Evolutionary conservation across 768 basidiomycete genomes (phyloP).

Genomic region (Russula abietina): DNA sequence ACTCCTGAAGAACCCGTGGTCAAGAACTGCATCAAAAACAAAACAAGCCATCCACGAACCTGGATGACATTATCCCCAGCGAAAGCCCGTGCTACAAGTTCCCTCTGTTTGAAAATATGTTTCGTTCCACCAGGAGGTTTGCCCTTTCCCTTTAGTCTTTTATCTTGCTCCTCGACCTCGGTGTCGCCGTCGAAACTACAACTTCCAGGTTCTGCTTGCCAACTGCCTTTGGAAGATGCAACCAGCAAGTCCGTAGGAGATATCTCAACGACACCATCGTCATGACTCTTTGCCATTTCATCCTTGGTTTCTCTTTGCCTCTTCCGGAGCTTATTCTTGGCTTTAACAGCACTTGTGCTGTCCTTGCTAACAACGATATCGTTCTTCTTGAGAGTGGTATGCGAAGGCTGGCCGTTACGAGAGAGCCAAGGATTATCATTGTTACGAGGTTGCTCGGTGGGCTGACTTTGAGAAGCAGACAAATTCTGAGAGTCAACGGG

Average conservation of each 20-base stretch:
- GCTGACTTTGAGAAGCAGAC: slow-evolving; percentile 27
- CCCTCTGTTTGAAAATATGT: slow-evolving; percentile 80
- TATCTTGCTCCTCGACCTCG: slow-evolving; percentile 68
- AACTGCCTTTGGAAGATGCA: slow-evolving; percentile 14
- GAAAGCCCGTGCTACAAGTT: slow-evolving; percentile 91
- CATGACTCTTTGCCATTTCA: slow-evolving; percentile 51
- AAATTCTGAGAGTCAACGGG: slow-evolving; percentile 20
- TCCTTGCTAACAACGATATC: slow-evolving; percentile 65
- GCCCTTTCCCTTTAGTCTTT: slow-evolving; percentile 40
- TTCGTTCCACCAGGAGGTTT: slow-evolving; percentile 34
- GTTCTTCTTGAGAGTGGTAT: slow-evolving; percentile 61
- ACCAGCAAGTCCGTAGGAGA: slow-evolving; percentile 48
- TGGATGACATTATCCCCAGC: slow-evolving; percentile 95
- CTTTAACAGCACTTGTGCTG: slow-evolving; percentile 54
- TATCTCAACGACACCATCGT: slow-evolving; percentile 80
- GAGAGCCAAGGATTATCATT: slow-evolving; percentile 79
- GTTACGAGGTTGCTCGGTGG: slow-evolving; percentile 8
- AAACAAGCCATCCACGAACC: slow-evolving; percentile 38
- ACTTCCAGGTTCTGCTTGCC: slow-evolving; percentile 23
- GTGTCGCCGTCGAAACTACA: slow-evolving; percentile 52
- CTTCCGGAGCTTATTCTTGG: slow-evolving; percentile 72
- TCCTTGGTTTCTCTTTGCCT: slow-evolving; percentile 48
- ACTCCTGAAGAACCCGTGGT: slow-evolving; percentile 49
- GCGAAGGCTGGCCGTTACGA: slow-evolving; percentile 27
- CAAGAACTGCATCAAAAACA: slow-evolving; percentile 5